Percentiles rank a stretch among this genome's conserved stretches.
These are phyloP conservation scores for Yamadazyma membranifaciens DNA, from an alignment of 1,139 yeast genomes.

Conservation along the genomic window DNA sequence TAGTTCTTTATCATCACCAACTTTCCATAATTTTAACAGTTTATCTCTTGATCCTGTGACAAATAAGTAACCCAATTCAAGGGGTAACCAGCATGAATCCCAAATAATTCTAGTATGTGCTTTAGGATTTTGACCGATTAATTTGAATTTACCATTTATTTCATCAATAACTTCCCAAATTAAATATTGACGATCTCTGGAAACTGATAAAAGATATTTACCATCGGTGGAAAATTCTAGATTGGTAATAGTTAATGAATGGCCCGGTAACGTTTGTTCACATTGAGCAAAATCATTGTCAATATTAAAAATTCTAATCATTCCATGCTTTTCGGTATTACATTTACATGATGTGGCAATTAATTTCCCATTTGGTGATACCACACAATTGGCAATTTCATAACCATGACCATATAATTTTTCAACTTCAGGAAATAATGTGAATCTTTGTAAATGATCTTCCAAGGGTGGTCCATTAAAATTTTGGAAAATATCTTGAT, in stretches of 20 bases:
- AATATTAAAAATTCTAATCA: constrained; percentile 70
- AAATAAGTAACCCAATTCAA: constrained; percentile 37
- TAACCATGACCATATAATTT: constrained; percentile 97
- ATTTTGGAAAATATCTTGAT: constrained; percentile 44
- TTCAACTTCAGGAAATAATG: constrained; percentile 93
- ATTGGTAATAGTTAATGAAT: constrained; percentile 82
- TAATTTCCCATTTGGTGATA: constrained; percentile 59
- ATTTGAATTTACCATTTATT: constrained; percentile 38
- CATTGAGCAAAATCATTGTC: constrained; percentile 42
- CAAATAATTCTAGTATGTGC: constrained; percentile 93
- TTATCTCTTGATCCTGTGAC: constrained; percentile 90
- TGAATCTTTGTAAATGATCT: constrained; percentile 85
- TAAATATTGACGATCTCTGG: constrained; percentile 87
- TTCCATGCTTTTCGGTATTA: constrained; percentile 81
- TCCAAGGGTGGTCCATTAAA: constrained; percentile 72
- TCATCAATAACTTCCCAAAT: constrained; percentile 60
- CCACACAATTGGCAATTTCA: constrained; percentile 80
- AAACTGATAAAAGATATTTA: constrained; percentile 68
- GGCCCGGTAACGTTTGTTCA: constrained; percentile 50
- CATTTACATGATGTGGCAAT: constrained; percentile 93
- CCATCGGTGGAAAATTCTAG: constrained; percentile 76
- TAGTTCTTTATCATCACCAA: constrained; percentile 27
- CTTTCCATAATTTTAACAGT: constrained; percentile 68
- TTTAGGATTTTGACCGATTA: constrained; percentile 51
- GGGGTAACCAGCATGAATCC: constrained; percentile 89